Conservation (phyloP, 1,284 basidiomycete genomes). For the Leccinum subfulvum region DNA sequence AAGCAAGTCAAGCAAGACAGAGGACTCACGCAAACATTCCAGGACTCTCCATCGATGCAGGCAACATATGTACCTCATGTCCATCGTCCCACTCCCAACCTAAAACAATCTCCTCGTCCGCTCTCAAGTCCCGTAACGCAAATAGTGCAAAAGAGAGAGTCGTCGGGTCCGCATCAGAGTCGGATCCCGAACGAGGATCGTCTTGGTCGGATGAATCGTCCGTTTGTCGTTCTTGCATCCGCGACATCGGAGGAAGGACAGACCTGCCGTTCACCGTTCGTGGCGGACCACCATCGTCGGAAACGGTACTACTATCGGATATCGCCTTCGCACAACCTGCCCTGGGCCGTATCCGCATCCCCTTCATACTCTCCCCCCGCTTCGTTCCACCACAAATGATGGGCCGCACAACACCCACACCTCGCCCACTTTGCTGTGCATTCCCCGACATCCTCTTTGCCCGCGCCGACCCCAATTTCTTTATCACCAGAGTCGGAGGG, state of each 20-base stretch:
- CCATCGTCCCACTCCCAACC: slow-evolving; percentile 98
- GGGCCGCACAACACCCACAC: slow-evolving; percentile 83
- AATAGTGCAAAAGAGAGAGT: slow-evolving; percentile 82
- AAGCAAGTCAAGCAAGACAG: slow-evolving; percentile 8
- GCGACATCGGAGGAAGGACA: slow-evolving; percentile 11
- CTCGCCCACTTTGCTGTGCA: slow-evolving; percentile 71
- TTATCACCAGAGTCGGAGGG: slow-evolving; percentile 9
- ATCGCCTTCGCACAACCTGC: slow-evolving; percentile 16
- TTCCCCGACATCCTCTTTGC: slow-evolving; percentile 10
- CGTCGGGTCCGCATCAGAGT: slow-evolving; percentile 36
- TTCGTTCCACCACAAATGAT: slow-evolving; percentile 54
- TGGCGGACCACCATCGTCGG: slow-evolving; percentile 1
- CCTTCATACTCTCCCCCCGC: slow-evolving; percentile 14
- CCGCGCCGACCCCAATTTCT: neutral
- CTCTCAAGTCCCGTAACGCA: slow-evolving; percentile 72
- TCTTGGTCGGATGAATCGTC: slow-evolving; percentile 24
- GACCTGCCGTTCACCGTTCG: slow-evolving; percentile 13
- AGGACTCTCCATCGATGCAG: slow-evolving; percentile 62
- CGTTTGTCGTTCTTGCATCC: slow-evolving; percentile 11
- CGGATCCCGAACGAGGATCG: slow-evolving; percentile 36
- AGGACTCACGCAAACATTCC: slow-evolving; percentile 53
- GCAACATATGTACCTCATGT: slow-evolving; percentile 82
- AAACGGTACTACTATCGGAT: slow-evolving; percentile 1
- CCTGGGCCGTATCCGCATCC: slow-evolving; percentile 21
- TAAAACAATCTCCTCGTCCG: slow-evolving; percentile 85